phyloP scores from a whole-genome alignment of 306 rosid genomes.

The Medicago truncatula region MtrunA17r5.0-ANR NC_053048.1:12173001-12173500 shows the following conservation, averaged over 20 bases:
- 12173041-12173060: constrained; percentile 73
- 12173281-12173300: constrained; percentile 67
- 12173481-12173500: constrained; percentile 87
- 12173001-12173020: constrained; percentile 88
- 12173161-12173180: constrained; percentile 81
- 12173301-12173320: constrained; percentile 85
- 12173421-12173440: constrained; percentile 80
- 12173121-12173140: constrained; percentile 93
- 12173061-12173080: constrained; percentile 89
- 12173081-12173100: constrained; percentile 93
- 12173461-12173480: constrained; percentile 74
- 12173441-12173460: constrained; percentile 91
- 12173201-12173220: constrained; percentile 75
- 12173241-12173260: constrained; percentile 70
- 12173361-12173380: constrained; percentile 90
- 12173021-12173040: constrained; percentile 77
- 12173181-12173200: constrained; percentile 95
- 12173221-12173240: constrained; percentile 69
- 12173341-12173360: constrained; percentile 70
- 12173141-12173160: constrained; percentile 73
- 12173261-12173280: constrained; percentile 61
- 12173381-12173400: constrained; percentile 83
- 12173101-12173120: constrained; percentile 91
- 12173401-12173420: constrained; percentile 87
- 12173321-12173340: constrained; percentile 83